A percentile compares a stretch with the other conserved stretches of the same genome.
Conservation (phyloP, 495 filamentous ascomycete species). For the Aspergillus saccharolyticus region DNA sequence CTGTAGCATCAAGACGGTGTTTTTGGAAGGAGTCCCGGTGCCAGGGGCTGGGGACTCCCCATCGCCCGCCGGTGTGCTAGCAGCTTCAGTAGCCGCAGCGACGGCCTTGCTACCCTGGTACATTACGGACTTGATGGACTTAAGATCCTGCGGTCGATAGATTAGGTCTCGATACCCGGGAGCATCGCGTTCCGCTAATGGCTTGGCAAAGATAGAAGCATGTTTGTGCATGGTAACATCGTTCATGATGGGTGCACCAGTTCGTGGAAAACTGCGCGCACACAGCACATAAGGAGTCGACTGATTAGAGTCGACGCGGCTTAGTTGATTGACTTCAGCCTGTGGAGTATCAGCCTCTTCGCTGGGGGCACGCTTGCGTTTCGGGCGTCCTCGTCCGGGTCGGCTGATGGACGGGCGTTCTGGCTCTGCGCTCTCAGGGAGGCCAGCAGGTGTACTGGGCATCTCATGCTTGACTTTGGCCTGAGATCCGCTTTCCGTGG, state of each 20-base stretch:
- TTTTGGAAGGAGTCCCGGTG: conserved; percentile 32
- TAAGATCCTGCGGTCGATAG: conserved; percentile 81
- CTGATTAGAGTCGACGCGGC: conserved; percentile 39
- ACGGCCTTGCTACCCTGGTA: conserved; percentile 72
- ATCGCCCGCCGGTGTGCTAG: conserved; percentile 43
- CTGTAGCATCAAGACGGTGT: conserved; percentile 49
- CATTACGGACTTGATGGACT: conserved; percentile 75
- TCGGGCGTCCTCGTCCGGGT: conserved; percentile 27
- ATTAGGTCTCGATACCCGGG: conserved; percentile 86
- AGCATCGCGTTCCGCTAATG: conserved; percentile 77
- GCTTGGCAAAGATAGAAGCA: conserved; percentile 79
- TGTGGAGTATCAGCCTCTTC: conserved; percentile 33
- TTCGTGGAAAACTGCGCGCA: conserved; percentile 72
- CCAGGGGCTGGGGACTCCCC: conserved; percentile 39
- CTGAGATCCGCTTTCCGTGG: conserved; percentile 40
- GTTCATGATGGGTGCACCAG: conserved; percentile 73
- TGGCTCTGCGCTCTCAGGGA: conserved; percentile 31
- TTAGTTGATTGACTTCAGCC: conserved; percentile 29
- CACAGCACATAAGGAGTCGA: conserved; percentile 58
- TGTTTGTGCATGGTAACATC: conserved; percentile 81
- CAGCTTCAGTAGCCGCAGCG: conserved; percentile 51
- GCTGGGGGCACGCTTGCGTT: conserved; percentile 38
- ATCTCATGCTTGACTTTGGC: conserved; percentile 64
- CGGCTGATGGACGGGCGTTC: conserved; percentile 44
- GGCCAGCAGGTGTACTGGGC: conserved; percentile 48